A percentile compares a stretch with the other conserved stretches of the same genome.
Conservation (phyloP, 306 rosid genomes). For the Crotalaria pallida region DNA sequence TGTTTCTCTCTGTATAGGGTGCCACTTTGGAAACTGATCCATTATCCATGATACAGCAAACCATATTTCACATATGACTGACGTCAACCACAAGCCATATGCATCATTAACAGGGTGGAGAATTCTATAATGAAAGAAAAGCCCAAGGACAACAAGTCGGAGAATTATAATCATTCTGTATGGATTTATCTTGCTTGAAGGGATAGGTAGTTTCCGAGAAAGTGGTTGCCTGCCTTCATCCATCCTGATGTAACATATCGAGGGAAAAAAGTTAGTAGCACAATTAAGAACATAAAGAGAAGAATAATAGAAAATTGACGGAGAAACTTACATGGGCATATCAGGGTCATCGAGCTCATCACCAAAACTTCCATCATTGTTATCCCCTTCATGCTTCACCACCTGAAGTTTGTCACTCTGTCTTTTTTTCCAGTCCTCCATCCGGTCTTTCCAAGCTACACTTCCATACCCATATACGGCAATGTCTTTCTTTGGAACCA, state of each 20-base stretch:
- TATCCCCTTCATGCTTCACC: constrained; percentile 76
- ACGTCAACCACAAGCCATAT: constrained; percentile 93
- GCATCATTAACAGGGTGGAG: constrained; percentile 94
- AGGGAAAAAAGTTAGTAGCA: constrained; percentile 1
- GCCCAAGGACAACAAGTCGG: constrained; percentile 74
- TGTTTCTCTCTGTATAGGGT: constrained; percentile 87
- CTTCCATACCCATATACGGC: constrained; percentile 97
- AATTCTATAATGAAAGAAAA: constrained; percentile 89
- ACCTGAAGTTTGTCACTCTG: constrained; percentile 90
- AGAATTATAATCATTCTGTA: constrained; percentile 80
- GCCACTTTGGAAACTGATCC: constrained; percentile 97
- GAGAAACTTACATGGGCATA: constrained; percentile 68
- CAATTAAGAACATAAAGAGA: not conserved
- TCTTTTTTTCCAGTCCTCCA: constrained; percentile 95
- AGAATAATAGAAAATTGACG: not conserved
- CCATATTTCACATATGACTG: constrained; percentile 98
- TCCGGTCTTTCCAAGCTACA: constrained; percentile 92
- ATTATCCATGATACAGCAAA: constrained; percentile 94
- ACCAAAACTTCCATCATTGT: constrained; percentile 42
- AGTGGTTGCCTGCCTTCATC: constrained; percentile 98
- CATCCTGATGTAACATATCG: constrained; percentile 60
- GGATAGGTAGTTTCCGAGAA: constrained; percentile 74
- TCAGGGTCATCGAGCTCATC: constrained; percentile 73
- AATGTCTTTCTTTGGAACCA: constrained; percentile 93
- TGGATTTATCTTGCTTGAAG: constrained; percentile 97